Base-by-base conservation (phyloP, 164 flowering plant species). In the Echeveria elegans region DNA sequence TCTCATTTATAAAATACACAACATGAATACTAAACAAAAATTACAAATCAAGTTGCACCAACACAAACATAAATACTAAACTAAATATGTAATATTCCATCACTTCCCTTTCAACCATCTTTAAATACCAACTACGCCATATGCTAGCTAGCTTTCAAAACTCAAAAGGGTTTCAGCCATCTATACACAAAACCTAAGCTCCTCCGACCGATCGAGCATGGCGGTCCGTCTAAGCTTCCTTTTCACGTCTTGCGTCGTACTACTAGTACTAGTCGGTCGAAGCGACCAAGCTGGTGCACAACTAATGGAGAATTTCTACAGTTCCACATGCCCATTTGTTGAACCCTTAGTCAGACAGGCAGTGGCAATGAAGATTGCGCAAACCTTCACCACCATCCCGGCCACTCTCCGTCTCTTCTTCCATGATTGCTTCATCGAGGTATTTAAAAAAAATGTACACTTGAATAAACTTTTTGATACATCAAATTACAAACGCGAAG, bases 401-500 rank as follows among this genome's bases (percentile, higher is more conserved):
- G 66, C 66, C n/a, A 64, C 66, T 5, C 66, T 64, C 11, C 43
- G 66, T 9, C 29, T 64, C 47, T 38, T 64, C 50, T 64, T 64
- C 66, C 66, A 64, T 18, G 66, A 64, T 24, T 64, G 66, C 66
- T 36, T 64, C 19, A 19, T 64, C 28, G 47, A 26, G 66, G 66
- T 64, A 47, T 0, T n/a, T 36, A 36, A 5, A 47, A 47, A 16
- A 47, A 19, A 47, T 21, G 9, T 48, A 2, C 24, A 18, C 21
- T 48, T 9, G 47, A 61, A 1, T 48, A 48, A 18, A 70, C 47
- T 1, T 47, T 47, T 47, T 47, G 52, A 16, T 16, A 47, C 52
- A 18, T 47, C 2, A 16, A 18, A 47, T 47, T 16, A 36, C 38
- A 36, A 21, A n/a, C n/a, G n/a, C n/a, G n/a, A n/a, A n/a, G n/a